Evolutionary conservation across 2,329 filamentous ascomycete species (phyloP).

Genomic region (Ophiocordyceps camponoti-floridani): DNA sequence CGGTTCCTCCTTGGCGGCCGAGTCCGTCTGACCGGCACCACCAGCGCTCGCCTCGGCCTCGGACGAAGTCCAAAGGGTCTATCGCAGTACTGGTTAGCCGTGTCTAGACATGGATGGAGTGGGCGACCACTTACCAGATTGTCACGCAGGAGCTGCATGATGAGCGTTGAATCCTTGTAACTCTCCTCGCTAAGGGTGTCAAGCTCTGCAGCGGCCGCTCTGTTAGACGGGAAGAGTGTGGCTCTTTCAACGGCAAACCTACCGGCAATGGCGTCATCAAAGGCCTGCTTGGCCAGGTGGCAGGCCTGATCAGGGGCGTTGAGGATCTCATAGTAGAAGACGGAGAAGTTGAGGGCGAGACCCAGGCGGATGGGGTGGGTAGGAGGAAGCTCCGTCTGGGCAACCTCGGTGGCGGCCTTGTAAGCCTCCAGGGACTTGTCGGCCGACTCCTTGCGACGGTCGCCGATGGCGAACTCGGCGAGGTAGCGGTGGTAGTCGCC

Average conservation of each 20-base stretch:
- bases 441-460: constrained; percentile 88
- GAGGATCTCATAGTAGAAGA: constrained; percentile 98
- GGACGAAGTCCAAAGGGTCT: constrained; percentile 99
- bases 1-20: constrained; percentile 22
- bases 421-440: constrained; percentile 93
- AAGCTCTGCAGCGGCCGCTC: constrained; percentile 44
- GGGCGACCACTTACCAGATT: constrained; percentile 56
- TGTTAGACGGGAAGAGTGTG: not conserved
- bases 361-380: constrained; percentile 97
- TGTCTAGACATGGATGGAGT: too few relatives aligned
- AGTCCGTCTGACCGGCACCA: constrained; percentile 29
- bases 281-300: constrained; percentile 97
- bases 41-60: constrained; percentile 67
- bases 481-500: constrained; percentile 99
- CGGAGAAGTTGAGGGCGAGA: constrained; percentile 96
- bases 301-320: constrained; percentile 96
- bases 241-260: constrained; percentile 4
- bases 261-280: constrained; percentile 90
- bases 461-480: constrained; percentile 86
- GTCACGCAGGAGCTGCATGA: constrained; percentile 96
- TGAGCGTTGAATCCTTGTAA: constrained; percentile 97
- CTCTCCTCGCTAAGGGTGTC: constrained; percentile 95
- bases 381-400: constrained; percentile 90
- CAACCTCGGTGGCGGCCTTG: constrained; percentile 92
- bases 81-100: constrained; percentile 14